Evolutionary conservation across 192 early-diverging fungal genomes (phyloP).

Genomic region (Linnemannia hyalina): DNA sequence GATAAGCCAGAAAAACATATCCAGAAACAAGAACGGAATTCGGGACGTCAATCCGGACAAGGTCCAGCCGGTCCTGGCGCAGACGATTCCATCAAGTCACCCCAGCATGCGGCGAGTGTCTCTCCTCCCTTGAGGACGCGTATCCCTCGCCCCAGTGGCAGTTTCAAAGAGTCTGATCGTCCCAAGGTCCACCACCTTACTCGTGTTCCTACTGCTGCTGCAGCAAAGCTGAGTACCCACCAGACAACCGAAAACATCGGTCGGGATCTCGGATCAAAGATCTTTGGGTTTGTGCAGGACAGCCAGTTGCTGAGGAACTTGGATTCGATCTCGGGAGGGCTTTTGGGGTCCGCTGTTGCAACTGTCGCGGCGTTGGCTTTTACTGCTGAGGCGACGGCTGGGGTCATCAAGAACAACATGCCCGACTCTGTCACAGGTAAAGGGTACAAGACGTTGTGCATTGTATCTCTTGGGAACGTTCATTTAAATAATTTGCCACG

Average conservation of each 20-base stretch:
- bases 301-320: slow-evolving; percentile 20
- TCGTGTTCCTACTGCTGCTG: neutral
- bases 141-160: neutral
- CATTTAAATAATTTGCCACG: too few relatives aligned
- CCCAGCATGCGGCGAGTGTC: neutral
- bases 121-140: neutral
- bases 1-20: neutral
- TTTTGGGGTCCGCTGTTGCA: slow-evolving; percentile 18
- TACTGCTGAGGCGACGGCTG: slow-evolving; percentile 19
- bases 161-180: neutral
- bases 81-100: neutral
- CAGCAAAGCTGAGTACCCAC: neutral
- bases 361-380: slow-evolving; percentile 20
- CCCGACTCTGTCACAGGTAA: slow-evolving; percentile 24
- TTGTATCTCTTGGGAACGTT: too few relatives aligned
- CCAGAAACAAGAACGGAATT: neutral
- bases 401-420: slow-evolving; percentile 17
- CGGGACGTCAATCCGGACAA: neutral
- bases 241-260: neutral
- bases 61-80: neutral
- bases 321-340: slow-evolving; percentile 21
- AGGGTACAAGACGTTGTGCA: neutral
- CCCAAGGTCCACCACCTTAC: neutral
- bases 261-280: slow-evolving; percentile 15
- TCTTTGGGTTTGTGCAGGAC: slow-evolving; percentile 8